Percentiles rank a stretch among this genome's conserved stretches.
Evolutionary conservation across 139 green algal genomes (phyloP).

Genomic region (Astrephomene gubernaculifera): DNA sequence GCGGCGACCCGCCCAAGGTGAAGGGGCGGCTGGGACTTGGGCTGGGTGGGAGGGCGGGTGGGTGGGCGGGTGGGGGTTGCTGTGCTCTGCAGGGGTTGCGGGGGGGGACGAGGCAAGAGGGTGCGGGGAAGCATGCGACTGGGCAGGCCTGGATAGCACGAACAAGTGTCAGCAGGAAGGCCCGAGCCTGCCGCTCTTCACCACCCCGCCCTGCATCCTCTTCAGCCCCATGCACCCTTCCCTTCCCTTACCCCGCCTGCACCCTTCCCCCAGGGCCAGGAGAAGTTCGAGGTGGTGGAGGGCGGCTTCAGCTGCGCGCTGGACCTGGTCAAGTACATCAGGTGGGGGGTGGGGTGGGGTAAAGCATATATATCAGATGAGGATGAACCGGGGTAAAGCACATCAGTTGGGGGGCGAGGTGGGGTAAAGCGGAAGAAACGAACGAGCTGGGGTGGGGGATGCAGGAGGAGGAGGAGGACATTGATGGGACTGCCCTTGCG

Average conservation of each 20-base stretch:
- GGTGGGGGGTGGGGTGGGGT: no score
- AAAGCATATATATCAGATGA: no score
- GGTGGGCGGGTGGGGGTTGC: no score
- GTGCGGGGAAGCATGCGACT: background rate
- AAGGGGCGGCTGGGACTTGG: background rate
- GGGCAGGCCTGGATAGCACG: background rate
- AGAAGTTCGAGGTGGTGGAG: slow-evolving; percentile 89
- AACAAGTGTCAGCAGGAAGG: no score
- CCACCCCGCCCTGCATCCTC: no score
- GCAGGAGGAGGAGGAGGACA: background rate
- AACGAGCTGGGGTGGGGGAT: background rate
- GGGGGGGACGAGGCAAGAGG: background rate
- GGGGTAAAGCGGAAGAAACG: background rate
- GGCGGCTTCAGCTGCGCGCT: slow-evolving; percentile 94
- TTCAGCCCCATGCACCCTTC: no score
- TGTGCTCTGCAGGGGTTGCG: no score
- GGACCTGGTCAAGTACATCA: slow-evolving; percentile 97
- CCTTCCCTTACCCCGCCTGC: no score
- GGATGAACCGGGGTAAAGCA: no score
- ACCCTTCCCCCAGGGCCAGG: slow-evolving; percentile 72
- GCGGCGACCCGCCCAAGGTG: slow-evolving; percentile 92
- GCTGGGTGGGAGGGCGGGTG: background rate
- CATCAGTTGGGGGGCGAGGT: slow-evolving; percentile 84
- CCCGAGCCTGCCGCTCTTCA: no score
- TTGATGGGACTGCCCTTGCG: no score